Base-by-base conservation (phyloP, 2,329 filamentous ascomycete species). In the Metarhizium humberi region DNA sequence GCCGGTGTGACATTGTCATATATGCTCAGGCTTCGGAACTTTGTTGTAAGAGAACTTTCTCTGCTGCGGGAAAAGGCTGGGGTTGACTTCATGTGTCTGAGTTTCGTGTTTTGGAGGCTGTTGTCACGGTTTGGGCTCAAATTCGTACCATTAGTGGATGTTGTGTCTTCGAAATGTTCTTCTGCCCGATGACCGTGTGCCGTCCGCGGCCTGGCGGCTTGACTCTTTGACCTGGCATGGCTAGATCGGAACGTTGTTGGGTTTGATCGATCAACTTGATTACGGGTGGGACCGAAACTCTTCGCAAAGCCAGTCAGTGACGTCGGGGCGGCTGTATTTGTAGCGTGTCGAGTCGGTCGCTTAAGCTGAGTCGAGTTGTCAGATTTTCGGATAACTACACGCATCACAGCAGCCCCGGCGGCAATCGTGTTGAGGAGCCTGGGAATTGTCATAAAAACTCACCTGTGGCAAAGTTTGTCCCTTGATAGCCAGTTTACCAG, bases 261-360 rank as follows among this genome's bases (percentile, higher is more conserved):
- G 58, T 80, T 75, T 3, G 80, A 75, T 54, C 81, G 78, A 67
- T 75, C 70, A 57, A 71, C 63, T 5, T 70, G 60, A 6, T 79
- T 73, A 59, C 82, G 78, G 14, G 74, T 76, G 13, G 78, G 75
- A 1, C 84, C 82, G 32, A 83, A 67, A 62, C 80, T 86, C 58
- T 76, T 80, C 14, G 79, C 75, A 59, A 84, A 83, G 58, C 73
- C 75, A 59, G 71, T 76, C 53, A 73, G 71, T 5, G 69, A 63
- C 29, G 69, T 63, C 29, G 64, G 25, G 20, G 50, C 54, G 47
- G 62, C 50, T 8, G 59, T 49, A 30, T 53, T 61, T 51, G 73
- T 71, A 50, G 68, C 70, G 62, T 71, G 69, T 64, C 72, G 71
- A 58, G 76, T 73, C 38, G 69, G 69, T 38, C 61, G 67, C 57